Evolutionary conservation across 1,139 yeast species (phyloP).

Genomic region (Candida tunisiensis): DNA sequence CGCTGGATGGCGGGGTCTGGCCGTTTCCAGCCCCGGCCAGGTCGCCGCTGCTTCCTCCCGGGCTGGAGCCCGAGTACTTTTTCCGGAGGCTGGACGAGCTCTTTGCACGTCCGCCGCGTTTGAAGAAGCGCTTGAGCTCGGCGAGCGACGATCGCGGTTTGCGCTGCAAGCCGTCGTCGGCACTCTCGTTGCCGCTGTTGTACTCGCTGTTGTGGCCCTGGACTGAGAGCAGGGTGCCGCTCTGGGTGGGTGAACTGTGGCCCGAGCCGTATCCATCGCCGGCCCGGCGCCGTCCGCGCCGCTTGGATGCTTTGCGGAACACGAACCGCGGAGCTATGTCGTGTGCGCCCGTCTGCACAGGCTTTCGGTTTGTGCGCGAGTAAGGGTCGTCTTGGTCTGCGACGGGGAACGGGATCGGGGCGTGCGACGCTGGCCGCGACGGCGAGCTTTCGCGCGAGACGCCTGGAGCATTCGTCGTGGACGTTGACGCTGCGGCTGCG

Average conservation of each 20-base stretch:
- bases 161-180: conserved; percentile 3
- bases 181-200: conserved; percentile 2
- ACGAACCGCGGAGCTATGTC: conserved; percentile 21
- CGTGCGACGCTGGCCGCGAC: conserved; percentile 1
- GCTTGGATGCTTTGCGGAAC: conserved; percentile 11
- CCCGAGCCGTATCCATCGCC: conserved; percentile 1
- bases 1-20: conserved; percentile 2
- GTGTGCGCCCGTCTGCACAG: conserved; percentile 11
- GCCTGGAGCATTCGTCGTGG: background rate
- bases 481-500: background rate
- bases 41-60: conserved; percentile 1
- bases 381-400: conserved; percentile 18
- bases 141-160: conserved; percentile 19
- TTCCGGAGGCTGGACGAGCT: background rate
- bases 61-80: background rate
- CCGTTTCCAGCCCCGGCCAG: background rate
- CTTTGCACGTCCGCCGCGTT: conserved; percentile 3
- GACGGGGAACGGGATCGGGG: conserved; percentile 9
- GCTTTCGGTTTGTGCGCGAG: conserved; percentile 16
- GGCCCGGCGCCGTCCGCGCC: background rate
- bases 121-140: conserved; percentile 24
- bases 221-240: conserved; percentile 1
- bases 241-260: conserved; percentile 1
- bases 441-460: background rate
- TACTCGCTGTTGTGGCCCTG: conserved; percentile 5